Evolutionary conservation across 176 grass and related monocot species (phyloP).

Genomic region (Zea luxurians): DNA sequence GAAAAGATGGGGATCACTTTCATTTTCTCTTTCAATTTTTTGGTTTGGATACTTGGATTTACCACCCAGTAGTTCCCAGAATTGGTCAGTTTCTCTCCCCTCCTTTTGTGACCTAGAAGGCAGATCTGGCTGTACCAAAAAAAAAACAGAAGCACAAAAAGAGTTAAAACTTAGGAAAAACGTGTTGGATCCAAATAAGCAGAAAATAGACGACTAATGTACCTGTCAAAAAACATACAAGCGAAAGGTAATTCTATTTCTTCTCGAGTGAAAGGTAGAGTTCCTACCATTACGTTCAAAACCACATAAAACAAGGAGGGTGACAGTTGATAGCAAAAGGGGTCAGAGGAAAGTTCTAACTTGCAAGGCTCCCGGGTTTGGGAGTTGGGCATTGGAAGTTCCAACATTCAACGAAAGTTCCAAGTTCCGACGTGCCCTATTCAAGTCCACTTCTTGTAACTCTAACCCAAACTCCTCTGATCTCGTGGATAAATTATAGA

Average conservation of each 20-base stretch:
- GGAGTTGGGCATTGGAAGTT: no score
- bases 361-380: no score
- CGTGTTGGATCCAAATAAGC: slow-evolving; percentile 13
- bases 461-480: no score
- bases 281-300: no score
- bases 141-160: slow-evolving; percentile 26
- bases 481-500: no score
- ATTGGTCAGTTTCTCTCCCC: slow-evolving; percentile 85
- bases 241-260: no score
- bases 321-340: no score
- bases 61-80: slow-evolving; percentile 82
- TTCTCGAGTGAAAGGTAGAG: no score
- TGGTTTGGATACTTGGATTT: slow-evolving; percentile 86
- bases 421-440: no score
- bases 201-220: slow-evolving; percentile 19
- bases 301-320: background rate
- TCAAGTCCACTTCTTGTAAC: no score
- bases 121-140: slow-evolving; percentile 69
- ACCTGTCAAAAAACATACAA: background rate
- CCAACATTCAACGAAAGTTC: no score
- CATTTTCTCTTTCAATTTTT: slow-evolving; percentile 72
- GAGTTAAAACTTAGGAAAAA: background rate
- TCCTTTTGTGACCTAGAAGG: slow-evolving; percentile 83
- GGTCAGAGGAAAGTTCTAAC: no score
- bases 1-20: slow-evolving; percentile 88